phyloP scores from a whole-genome alignment of 306 rosid genomes.

The Trifolium dubium region DNA sequence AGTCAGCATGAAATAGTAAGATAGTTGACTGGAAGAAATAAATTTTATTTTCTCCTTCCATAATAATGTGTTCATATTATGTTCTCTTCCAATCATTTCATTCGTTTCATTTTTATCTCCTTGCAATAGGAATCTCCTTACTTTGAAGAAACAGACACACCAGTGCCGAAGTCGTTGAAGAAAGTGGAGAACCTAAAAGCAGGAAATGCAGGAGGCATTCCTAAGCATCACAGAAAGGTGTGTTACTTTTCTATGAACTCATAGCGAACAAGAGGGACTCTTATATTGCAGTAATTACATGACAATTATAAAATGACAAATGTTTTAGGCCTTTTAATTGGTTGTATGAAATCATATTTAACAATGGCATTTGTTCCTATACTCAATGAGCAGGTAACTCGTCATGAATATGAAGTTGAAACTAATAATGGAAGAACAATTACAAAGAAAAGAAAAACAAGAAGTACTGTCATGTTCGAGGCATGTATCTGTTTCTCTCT shows the following conservation, averaged over 20 bases:
- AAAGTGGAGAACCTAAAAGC: conserved; percentile 69
- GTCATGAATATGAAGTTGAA: conserved; percentile 91
- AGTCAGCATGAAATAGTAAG: conserved; percentile 59
- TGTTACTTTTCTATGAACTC: conserved; percentile 34
- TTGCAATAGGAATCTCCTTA: conserved; percentile 65
- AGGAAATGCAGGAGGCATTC: conserved; percentile 70
- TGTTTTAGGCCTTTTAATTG: conserved; percentile 17
- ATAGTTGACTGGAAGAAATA: conserved; percentile 41
- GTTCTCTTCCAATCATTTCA: conserved; percentile 25
- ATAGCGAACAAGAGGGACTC: conserved; percentile 20
- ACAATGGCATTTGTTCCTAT: conserved; percentile 33
- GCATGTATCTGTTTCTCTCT: conserved; percentile 52
- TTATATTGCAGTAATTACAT: conserved; percentile 32
- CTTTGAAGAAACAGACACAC: conserved; percentile 67
- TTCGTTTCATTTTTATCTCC: conserved; percentile 36
- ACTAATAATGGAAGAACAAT: conserved; percentile 92
- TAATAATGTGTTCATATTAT: conserved; percentile 37
- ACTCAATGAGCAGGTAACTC: conserved; percentile 75
- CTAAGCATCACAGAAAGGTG: conserved; percentile 87
- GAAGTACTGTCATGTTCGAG: conserved; percentile 94
- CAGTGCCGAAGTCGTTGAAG: conserved; percentile 75
- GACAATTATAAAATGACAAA: conserved; percentile 5
- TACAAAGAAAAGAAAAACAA: conserved; percentile 87
- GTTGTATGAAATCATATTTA: conserved; percentile 31
- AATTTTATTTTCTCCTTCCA: conserved; percentile 34